Evolutionary conservation across 2,329 filamentous ascomycete species (phyloP).

Genomic region (Leptographium galeiforme): DNA sequence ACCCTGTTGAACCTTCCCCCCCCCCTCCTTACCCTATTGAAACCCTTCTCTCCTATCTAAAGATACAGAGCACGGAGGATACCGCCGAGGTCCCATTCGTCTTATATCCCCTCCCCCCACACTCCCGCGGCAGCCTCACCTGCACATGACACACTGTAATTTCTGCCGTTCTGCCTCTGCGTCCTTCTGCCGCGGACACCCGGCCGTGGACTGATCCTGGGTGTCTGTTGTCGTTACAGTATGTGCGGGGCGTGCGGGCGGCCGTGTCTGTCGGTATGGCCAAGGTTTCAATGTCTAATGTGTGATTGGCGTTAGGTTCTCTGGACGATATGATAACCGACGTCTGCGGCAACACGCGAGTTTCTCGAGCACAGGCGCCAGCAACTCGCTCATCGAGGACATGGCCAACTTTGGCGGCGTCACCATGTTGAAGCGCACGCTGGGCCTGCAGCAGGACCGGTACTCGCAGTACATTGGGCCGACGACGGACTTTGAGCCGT

Average conservation of each 20-base stretch:
- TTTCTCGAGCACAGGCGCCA: slow-evolving; percentile 47
- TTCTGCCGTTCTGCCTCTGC: not conserved
- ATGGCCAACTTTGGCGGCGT: slow-evolving; percentile 58
- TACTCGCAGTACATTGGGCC: slow-evolving; percentile 75
- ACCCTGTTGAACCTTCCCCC: no score
- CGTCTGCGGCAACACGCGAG: slow-evolving; percentile 41
- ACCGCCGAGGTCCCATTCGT: not conserved
- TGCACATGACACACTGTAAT: slow-evolving; percentile 3
- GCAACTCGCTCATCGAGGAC: slow-evolving; percentile 52
- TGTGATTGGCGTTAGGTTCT: slow-evolving; percentile 41
- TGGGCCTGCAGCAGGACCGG: slow-evolving; percentile 64
- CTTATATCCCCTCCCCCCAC: slow-evolving; percentile 6
- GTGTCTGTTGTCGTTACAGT: not conserved
- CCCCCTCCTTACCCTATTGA: not conserved
- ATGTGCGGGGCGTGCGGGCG: not conserved
- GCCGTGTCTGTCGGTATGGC: slow-evolving; percentile 8
- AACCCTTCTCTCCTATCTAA: not conserved
- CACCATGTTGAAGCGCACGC: slow-evolving; percentile 51
- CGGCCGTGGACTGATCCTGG: not conserved
- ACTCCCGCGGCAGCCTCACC: slow-evolving; percentile 7
- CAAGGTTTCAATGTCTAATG: slow-evolving; percentile 29
- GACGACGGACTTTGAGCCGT: slow-evolving; percentile 72
- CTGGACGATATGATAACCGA: slow-evolving; percentile 40
- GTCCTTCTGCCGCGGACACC: not conserved
- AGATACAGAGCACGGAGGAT: not conserved